Base-by-base conservation (phyloP, 345 rosid species). In the Toxicodendron radicans region DNA sequence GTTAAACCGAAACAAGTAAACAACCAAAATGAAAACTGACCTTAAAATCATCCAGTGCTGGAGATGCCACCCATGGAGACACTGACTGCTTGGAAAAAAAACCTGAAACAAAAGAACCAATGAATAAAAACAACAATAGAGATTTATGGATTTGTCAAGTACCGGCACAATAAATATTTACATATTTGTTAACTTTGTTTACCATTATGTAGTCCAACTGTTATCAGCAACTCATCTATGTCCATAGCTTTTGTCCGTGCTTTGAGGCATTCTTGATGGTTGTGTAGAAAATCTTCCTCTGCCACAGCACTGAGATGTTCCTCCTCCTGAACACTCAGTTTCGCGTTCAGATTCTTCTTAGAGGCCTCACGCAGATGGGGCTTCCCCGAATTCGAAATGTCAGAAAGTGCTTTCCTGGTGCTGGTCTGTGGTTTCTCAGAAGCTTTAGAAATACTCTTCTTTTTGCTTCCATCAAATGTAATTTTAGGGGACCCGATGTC, bases 221-320 rank as follows among this genome's bases (percentile, higher is more conserved):
- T 84, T 73, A 71, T 64, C n/a, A 84, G 73, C 72, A 87, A 77
- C 41, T 78, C 64, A 64, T 78, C 84, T 58, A 75, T 67, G 71
- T 81, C 83, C 68, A 83, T 70, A 11, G 78, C 70, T 64, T 65
- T 76, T 21, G 63, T 74, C 59, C 74, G 85, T 13, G 79, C 78
- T 77, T 82, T 84, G 71, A 89, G 78, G 74, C 92, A 89, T 57
- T 87, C 85, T 67, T 82, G 45, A 53, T 85, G 93, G 68, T 89
- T 79, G 73, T 89, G 89, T 30, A 83, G 78, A 79, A 82, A 89
- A 41, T 52, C 66, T 78, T 89, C 89, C 45, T 72, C 76, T 5
- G 80, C 75, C 65, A 81, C 73, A 1, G 79, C 73, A 61, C 20
- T 68, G 24, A 61, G 43, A 73, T 73, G 60, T 57, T 79, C 83